Percentiles rank a stretch among this genome's conserved stretches.
phyloP scores from a whole-genome alignment of 2,329 filamentous ascomycete genomes.

The Fusarium sp. region DNA sequence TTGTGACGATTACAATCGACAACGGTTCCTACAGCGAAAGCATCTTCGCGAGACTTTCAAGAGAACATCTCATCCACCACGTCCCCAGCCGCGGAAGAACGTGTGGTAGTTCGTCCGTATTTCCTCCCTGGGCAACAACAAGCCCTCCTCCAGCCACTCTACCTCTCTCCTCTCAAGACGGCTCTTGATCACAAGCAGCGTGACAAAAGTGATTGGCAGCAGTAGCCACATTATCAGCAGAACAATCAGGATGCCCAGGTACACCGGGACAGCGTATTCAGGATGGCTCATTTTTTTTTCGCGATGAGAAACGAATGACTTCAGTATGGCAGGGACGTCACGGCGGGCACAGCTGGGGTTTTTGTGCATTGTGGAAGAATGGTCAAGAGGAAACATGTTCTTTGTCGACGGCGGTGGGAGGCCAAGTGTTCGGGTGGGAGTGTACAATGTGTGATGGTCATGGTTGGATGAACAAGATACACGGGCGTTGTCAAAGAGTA shows the following conservation, averaged over 20 bases:
- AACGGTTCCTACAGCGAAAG: not conserved
- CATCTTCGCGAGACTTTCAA: not conserved
- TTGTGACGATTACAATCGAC: not conserved
- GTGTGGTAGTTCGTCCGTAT: constrained; percentile 20
- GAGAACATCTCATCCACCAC: not conserved
- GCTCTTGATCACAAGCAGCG: constrained; percentile 17
- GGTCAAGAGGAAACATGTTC: constrained; percentile 3
- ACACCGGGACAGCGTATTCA: constrained; percentile 38
- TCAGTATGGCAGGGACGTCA: not conserved
- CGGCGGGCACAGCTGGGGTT: constrained; percentile 1
- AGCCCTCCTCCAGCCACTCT: constrained; percentile 31
- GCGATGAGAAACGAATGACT: constrained; percentile 1
- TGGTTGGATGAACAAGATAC: constrained; percentile 38
- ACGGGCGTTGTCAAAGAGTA: constrained; percentile 31
- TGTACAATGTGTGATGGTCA: constrained; percentile 36
- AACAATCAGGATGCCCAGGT: constrained; percentile 31
- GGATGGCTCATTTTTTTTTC: constrained; percentile 38
- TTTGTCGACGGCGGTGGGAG: constrained; percentile 19
- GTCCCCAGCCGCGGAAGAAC: not conserved
- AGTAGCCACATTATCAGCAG: constrained; percentile 37
- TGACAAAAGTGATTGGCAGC: constrained; percentile 31
- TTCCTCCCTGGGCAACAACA: constrained; percentile 27
- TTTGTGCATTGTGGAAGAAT: constrained; percentile 12
- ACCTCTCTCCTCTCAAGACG: constrained; percentile 24
- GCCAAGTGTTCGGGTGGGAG: constrained; percentile 23